Conservation (phyloP, 306 rosid species). For the Cercis canadensis region DNA sequence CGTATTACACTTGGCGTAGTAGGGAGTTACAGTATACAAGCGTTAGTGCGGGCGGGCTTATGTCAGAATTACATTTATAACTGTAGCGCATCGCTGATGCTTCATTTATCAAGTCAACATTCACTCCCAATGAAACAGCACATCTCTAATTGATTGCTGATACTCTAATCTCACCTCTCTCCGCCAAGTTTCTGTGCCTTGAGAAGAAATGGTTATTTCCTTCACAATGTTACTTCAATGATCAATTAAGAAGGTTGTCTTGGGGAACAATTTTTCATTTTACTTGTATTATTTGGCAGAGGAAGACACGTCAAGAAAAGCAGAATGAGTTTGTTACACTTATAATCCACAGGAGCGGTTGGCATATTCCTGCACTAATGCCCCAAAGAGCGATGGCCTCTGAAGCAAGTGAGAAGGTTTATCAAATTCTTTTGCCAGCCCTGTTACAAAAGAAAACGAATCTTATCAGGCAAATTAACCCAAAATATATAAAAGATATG, state of each 20-base stretch:
- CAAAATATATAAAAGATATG: too few relatives aligned
- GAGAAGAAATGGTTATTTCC: not conserved
- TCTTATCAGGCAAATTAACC: too few relatives aligned
- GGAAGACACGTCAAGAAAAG: not conserved
- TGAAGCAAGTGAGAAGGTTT: slow-evolving; percentile 75
- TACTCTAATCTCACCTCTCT: not conserved
- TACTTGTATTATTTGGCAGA: not conserved
- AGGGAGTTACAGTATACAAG: too few relatives aligned
- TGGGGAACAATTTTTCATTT: not conserved
- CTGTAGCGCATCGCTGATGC: not conserved
- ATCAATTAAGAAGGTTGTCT: not conserved
- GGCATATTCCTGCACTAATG: slow-evolving; percentile 91
- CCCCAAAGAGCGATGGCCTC: slow-evolving; percentile 75
- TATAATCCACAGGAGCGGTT: slow-evolving; percentile 72
- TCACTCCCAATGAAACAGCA: too few relatives aligned
- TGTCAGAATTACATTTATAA: too few relatives aligned
- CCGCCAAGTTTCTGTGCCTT: too few relatives aligned
- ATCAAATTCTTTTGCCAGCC: slow-evolving; percentile 84
- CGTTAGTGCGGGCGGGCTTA: not conserved
- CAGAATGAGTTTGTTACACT: slow-evolving; percentile 7
- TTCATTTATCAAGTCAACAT: not conserved
- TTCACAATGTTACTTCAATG: too few relatives aligned
- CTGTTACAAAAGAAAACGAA: slow-evolving; percentile 41
- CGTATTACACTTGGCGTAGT: too few relatives aligned
- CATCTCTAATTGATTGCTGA: too few relatives aligned